These are phyloP conservation scores for Eremochloa ophiuroides DNA, from an alignment of 176 grass and related monocot genomes.

Conservation along the genomic window DNA sequence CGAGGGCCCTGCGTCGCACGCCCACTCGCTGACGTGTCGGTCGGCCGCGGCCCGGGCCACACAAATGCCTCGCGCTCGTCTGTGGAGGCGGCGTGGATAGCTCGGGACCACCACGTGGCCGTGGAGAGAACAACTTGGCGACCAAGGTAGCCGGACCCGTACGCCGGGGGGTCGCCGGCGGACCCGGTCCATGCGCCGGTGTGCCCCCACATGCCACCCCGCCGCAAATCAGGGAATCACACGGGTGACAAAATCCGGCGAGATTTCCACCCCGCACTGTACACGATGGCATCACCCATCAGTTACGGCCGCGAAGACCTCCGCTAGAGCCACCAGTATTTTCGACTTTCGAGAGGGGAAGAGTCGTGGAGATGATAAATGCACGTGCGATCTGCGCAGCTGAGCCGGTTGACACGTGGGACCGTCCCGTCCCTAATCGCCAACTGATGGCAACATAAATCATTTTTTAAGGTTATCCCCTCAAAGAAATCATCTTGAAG, in stretches of 20 bases:
- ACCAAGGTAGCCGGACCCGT: background rate
- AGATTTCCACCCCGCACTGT: too few species aligned
- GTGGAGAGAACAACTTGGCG: slow-evolving; percentile 21
- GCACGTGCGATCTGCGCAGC: background rate
- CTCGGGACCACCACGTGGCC: slow-evolving; percentile 32
- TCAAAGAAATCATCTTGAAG: background rate
- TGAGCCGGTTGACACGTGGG: background rate
- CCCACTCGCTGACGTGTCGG: slow-evolving; percentile 11
- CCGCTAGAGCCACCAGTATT: too few species aligned
- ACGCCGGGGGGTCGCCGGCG: background rate
- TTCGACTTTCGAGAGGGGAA: too few species aligned
- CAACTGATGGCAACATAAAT: background rate
- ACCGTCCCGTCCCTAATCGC: background rate
- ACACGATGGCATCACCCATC: background rate
- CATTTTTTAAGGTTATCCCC: too few species aligned
- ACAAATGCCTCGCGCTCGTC: background rate
- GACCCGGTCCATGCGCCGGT: background rate
- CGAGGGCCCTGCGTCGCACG: background rate
- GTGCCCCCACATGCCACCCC: background rate
- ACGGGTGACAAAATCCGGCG: background rate
- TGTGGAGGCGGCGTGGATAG: slow-evolving; percentile 24
- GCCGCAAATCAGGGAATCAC: background rate
- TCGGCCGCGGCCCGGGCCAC: background rate
- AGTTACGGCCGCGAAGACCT: background rate
- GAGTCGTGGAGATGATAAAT: background rate